Base-by-base conservation (phyloP, 2,329 filamentous ascomycete species). In the Hypoxylon sp. region DNA sequence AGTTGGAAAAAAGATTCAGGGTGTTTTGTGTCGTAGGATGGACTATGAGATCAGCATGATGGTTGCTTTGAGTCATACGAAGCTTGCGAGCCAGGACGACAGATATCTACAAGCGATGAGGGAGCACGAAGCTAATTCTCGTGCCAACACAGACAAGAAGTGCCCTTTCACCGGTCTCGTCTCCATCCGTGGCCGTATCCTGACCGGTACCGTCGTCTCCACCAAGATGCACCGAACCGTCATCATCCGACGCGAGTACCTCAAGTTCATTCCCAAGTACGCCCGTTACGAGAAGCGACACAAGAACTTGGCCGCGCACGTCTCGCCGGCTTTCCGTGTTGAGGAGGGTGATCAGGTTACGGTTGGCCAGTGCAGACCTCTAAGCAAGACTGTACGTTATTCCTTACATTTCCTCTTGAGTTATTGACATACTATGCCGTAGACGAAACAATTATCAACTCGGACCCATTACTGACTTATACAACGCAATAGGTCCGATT, bases 151-250 rank as follows among this genome's bases (percentile, higher is more conserved):
- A 97, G 96, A 99, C 92, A 99, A 99, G 94, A 99, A 99, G 91
- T 99, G 96, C 92, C 96, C 96, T 78, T 99, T 99, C 92, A 97
- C 94, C 79, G 97, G 97, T 84, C 89, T 95, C 84, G 94, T 99
- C 84, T 98, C 96, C 77, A 99, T 99, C 89, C 96, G 96, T 88
- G 96, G 96, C 86, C 95, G 96, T 95, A 99, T 99, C 90, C 90
- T 99, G 78, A 98, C 95, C 83, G 96, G 96, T 82, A 98, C 94
- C 83, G 96, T 99, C 82, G 92, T 98, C 82, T 98, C 95, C 80
- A 99, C 96, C 87, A 99, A 99, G 93, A 99, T 99, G 96, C 96
- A 99, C 93, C 93, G 96, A 87, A 99, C 96, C 81, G 88, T 98
- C 84, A 92, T 99, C 87, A 97, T 99, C 90, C 96, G 96, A 85